Evolutionary conservation across 116 monocot genomes (phyloP), one percentile per base, ranked within the genome.

Genomic region (Posidonia oceanica): DNA sequence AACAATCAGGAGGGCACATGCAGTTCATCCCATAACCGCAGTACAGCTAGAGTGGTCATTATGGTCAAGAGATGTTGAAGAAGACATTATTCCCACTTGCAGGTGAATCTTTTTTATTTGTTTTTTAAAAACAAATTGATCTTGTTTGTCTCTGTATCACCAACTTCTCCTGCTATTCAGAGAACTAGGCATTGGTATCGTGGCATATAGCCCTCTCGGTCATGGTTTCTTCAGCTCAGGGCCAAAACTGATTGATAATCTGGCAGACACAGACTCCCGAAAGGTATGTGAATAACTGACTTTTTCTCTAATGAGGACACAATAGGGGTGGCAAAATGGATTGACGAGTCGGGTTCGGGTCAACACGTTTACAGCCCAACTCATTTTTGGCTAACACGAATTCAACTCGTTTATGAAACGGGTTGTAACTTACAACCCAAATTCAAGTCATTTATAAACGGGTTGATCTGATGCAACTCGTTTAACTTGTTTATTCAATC

Each of bases 61-160:
- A 4, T 80, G 80, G 80, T 53, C 74, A 18, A 70, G 80, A 36
- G 78, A 82, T 67, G 53, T 66, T 12, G 90, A 90, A 70, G 72
- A 82, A 69, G 84, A 90, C 12, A 84, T 90, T 29, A 78, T 90
- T 66, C 90, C 86, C 16, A 86, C 87, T 70, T 91, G 87, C 78
- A 82, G 91, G 91, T 77, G 66, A 54, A 39, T 37, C 38, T 37
- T 36, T 11, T 63, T 5, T 42, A 42, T 42, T 42, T 42, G 42
- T 5, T 42, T 42, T 42, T 5, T 42, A 8, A 42, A 42, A 42
- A 42, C 29, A 29, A 29, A 29, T 29, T 42, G 42, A 42, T 5
- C 42, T 42, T 42, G 3, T 8, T 42, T 42, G 42, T 8, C 42
- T 42, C 42, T 42, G 8, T 42, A 29, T 29, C 1, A 29, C 42